A percentile compares a stretch with the other conserved stretches of the same genome.
phyloP scores from a whole-genome alignment of 2,329 filamentous ascomycete species.

The Volutella citrinella region DNA sequence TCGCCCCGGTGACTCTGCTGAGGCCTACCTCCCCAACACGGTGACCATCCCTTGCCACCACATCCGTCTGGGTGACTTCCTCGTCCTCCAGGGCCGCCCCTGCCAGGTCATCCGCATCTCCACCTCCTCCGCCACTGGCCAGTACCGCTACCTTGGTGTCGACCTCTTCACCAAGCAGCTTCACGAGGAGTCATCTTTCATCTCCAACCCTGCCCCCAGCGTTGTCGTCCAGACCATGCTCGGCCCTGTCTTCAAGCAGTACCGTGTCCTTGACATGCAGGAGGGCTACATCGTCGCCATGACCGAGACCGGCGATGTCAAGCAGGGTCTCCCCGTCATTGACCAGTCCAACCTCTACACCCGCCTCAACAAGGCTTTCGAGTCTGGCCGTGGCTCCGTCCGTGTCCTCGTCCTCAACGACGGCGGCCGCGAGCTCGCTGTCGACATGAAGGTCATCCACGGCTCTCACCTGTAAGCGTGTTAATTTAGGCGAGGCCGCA shows the following conservation, averaged over 20 bases:
- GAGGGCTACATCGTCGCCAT: conserved; percentile 88
- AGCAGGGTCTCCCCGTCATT: conserved; percentile 89
- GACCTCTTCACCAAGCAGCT: conserved; percentile 99
- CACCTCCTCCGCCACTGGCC: conserved; percentile 93
- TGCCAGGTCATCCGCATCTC: conserved; percentile 99
- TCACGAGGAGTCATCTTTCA: conserved; percentile 96
- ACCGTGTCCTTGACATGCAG: conserved; percentile 96
- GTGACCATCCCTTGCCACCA: conserved; percentile 99
- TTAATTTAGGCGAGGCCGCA: too few relatives aligned
- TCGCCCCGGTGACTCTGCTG: conserved; percentile 26
- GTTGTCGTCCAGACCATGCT: conserved; percentile 99
- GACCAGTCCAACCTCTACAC: conserved; percentile 88
- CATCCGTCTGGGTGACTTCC: conserved; percentile 96
- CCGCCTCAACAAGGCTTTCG: conserved; percentile 80
- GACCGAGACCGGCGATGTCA: conserved; percentile 98
- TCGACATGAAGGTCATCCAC: conserved; percentile 99
- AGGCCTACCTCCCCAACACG: conserved; percentile 63
- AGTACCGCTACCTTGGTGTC: conserved; percentile 99
- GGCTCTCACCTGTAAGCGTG: conserved; percentile 60
- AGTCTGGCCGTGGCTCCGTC: conserved; percentile 88
- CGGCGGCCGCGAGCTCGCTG: conserved; percentile 86
- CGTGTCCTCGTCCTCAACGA: conserved; percentile 96
- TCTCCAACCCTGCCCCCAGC: conserved; percentile 94
- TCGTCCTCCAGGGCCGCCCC: conserved; percentile 97
- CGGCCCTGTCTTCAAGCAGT: conserved; percentile 99